phyloP scores from a whole-genome alignment of 805 yeast genomes.

The Starmerella bombi region DNA sequence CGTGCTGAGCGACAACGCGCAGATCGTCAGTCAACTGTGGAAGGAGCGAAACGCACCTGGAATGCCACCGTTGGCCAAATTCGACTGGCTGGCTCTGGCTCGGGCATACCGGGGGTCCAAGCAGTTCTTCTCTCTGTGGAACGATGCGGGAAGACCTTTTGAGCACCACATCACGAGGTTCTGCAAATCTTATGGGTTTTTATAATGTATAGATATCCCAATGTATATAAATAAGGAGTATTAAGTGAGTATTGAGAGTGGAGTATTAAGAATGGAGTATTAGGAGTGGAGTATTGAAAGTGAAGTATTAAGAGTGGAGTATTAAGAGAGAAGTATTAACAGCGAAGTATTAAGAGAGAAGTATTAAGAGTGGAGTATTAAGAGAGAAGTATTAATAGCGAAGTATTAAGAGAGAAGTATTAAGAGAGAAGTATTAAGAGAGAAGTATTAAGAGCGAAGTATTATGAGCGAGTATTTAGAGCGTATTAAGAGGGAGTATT shows the following conservation, averaged over 20 bases:
- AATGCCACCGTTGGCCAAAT: constrained; percentile 6
- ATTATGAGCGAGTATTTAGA: no score
- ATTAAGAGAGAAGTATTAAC: no score
- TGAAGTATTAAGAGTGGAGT: no score
- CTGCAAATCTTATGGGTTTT: neutral
- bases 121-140: constrained; percentile 12
- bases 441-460: no score
- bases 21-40: constrained; percentile 12
- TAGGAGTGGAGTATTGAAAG: no score
- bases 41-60: constrained; percentile 2
- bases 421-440: no score
- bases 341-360: no score
- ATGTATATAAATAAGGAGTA: neutral
- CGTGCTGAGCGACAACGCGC: constrained; percentile 6
- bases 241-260: neutral
- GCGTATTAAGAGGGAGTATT: no score
- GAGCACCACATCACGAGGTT: constrained; percentile 9
- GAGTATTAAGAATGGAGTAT: no score
- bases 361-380: no score
- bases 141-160: constrained; percentile 13
- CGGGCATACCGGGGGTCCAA: constrained; percentile 14
- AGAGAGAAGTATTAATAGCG: no score
- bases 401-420: no score
- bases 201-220: neutral
- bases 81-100: constrained; percentile 21